A percentile compares a stretch with the other conserved stretches of the same genome.
These are phyloP conservation scores for Coemansia sp. DNA, from an alignment of 192 early-diverging fungal species.

Conservation along the genomic window DNA sequence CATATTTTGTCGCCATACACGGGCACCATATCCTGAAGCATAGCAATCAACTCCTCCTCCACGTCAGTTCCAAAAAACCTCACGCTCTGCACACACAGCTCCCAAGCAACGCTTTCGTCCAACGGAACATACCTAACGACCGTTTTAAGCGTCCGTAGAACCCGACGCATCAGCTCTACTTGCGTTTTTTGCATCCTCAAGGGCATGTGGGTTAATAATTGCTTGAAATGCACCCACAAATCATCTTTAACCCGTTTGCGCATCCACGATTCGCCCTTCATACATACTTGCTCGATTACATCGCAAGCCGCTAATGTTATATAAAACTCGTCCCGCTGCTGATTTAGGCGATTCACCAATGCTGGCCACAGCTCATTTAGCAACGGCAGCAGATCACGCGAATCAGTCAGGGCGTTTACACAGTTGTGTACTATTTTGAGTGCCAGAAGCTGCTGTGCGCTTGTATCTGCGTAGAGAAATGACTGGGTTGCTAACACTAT, in stretches of 20 bases:
- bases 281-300: constrained; percentile 33
- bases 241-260: constrained; percentile 38
- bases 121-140: constrained; percentile 31
- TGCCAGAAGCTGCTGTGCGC: constrained; percentile 41
- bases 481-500: constrained; percentile 31
- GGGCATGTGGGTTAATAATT: not conserved
- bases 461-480: constrained; percentile 17
- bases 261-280: constrained; percentile 39
- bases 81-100: constrained; percentile 13
- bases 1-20: constrained; percentile 43
- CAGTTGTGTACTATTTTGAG: constrained; percentile 43
- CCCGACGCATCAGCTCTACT: constrained; percentile 8
- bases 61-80: constrained; percentile 12
- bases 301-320: constrained; percentile 39
- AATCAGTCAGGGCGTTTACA: constrained; percentile 15
- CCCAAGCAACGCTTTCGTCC: constrained; percentile 34
- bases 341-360: constrained; percentile 19
- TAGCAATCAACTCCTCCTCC: constrained; percentile 3
- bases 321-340: constrained; percentile 22
- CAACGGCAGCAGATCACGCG: constrained; percentile 37
- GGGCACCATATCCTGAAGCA: constrained; percentile 35
- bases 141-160: constrained; percentile 27
- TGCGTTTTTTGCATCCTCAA: constrained; percentile 10
- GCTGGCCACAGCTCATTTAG: constrained; percentile 46
- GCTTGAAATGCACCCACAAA: constrained; percentile 30